phyloP scores from a whole-genome alignment of 2,329 filamentous ascomycete genomes.

The Cadophora sp. region DNA sequence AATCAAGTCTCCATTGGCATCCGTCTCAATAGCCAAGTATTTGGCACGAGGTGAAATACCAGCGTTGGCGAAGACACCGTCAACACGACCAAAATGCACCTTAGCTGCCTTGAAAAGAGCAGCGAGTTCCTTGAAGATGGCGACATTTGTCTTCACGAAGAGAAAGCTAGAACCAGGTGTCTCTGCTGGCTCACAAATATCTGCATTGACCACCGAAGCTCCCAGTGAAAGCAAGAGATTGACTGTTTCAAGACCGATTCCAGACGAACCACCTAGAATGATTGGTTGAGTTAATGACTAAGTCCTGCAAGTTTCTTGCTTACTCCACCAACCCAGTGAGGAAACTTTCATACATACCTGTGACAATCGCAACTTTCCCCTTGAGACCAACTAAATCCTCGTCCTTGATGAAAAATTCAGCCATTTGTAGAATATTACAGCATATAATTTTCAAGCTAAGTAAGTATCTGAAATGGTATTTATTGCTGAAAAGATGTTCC shows the following conservation, averaged over 20 bases:
- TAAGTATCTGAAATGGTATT: neutral
- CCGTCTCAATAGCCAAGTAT: slow-evolving; percentile 55
- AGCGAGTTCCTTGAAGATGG: slow-evolving; percentile 56
- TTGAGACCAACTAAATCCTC: slow-evolving; percentile 52
- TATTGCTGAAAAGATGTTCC: neutral
- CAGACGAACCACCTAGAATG: slow-evolving; percentile 59
- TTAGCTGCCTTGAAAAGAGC: slow-evolving; percentile 59
- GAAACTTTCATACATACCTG: slow-evolving; percentile 50
- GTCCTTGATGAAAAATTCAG: slow-evolving; percentile 55
- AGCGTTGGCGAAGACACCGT: slow-evolving; percentile 53
- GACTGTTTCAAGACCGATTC: slow-evolving; percentile 65
- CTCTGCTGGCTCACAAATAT: slow-evolving; percentile 53
- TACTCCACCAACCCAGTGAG: neutral
- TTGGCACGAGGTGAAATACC: slow-evolving; percentile 56
- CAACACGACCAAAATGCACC: slow-evolving; percentile 40
- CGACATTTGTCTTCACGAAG: slow-evolving; percentile 50
- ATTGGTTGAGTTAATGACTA: neutral
- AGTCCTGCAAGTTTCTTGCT: slow-evolving; percentile 14
- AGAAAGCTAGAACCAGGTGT: slow-evolving; percentile 42
- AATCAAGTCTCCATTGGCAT: slow-evolving; percentile 56
- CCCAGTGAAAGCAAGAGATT: slow-evolving; percentile 58
- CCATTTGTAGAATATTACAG: slow-evolving; percentile 45
- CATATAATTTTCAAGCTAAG: too few relatives aligned
- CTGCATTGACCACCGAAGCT: slow-evolving; percentile 61
- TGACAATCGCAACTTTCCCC: slow-evolving; percentile 60